Evolutionary conservation across 306 rosid species (phyloP).

Genomic region (Trifolium pratense): DNA sequence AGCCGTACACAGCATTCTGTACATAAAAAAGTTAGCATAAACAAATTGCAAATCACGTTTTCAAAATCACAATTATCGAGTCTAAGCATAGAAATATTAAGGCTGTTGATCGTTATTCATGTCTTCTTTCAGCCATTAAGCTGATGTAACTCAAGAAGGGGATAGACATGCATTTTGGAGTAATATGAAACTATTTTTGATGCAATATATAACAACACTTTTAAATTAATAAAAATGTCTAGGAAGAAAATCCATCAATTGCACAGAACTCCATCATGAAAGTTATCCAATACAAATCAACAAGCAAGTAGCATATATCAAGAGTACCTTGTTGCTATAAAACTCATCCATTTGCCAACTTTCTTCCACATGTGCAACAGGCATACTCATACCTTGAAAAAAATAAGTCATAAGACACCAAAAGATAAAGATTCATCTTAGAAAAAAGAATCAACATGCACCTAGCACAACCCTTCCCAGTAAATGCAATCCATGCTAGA

Average conservation of each 20-base stretch:
- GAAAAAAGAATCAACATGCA: too few relatives aligned
- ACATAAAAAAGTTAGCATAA: slow-evolving; percentile 14
- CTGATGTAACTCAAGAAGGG: slow-evolving; percentile 19
- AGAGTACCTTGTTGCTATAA: too few relatives aligned
- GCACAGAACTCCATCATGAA: slow-evolving; percentile 13
- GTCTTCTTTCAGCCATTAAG: slow-evolving; percentile 34
- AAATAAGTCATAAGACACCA: too few relatives aligned
- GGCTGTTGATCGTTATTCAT: slow-evolving; percentile 25
- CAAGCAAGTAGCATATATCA: too few relatives aligned
- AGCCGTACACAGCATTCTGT: slow-evolving; percentile 1
- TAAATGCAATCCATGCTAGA: slow-evolving; percentile 88
- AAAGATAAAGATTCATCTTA: too few relatives aligned
- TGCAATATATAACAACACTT: slow-evolving; percentile 8
- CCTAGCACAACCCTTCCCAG: slow-evolving; percentile 92
- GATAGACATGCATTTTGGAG: slow-evolving; percentile 8
- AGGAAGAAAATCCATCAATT: slow-evolving; percentile 34
- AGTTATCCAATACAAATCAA: slow-evolving; percentile 29
- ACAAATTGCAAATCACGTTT: slow-evolving; percentile 10
- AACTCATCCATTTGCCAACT: too few relatives aligned
- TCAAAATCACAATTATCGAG: slow-evolving; percentile 24
- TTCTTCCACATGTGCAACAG: too few relatives aligned
- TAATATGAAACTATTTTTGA: not conserved
- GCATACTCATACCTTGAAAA: too few relatives aligned
- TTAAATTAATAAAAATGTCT: slow-evolving; percentile 16
- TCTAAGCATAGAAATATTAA: slow-evolving; percentile 22